phyloP scores from a whole-genome alignment of 2,329 filamentous ascomycete genomes.

The Drechslerella dactyloides region DNA sequence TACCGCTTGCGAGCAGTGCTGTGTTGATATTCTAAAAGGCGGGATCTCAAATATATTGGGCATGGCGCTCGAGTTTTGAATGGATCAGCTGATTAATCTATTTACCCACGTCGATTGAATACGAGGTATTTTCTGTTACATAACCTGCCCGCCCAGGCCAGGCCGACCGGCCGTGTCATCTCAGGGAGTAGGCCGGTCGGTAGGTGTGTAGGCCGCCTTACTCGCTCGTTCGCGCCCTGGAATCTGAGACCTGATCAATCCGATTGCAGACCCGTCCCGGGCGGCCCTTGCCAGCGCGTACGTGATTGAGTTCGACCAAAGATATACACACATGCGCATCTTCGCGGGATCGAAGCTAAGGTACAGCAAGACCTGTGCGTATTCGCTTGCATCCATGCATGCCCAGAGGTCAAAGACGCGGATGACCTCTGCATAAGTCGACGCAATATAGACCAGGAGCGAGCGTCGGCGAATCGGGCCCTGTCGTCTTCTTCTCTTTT shows the following conservation, averaged over 20 bases:
- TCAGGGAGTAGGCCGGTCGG: background rate
- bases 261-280: background rate
- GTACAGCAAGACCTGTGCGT: conserved; percentile 9
- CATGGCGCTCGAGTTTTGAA: background rate
- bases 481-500: background rate
- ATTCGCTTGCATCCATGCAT: conserved; percentile 3
- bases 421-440: conserved; percentile 41
- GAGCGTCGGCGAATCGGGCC: conserved; percentile 38
- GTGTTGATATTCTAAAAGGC: conserved; percentile 29
- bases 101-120: conserved; percentile 48
- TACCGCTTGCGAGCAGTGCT: background rate
- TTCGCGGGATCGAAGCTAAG: conserved; percentile 40
- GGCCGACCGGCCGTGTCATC: conserved; percentile 48
- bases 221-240: conserved; percentile 12
- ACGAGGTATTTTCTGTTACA: conserved; percentile 45
- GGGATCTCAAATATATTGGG: conserved; percentile 48
- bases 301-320: background rate
- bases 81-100: conserved; percentile 49
- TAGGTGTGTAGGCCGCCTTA: background rate
- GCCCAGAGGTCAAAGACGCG: background rate
- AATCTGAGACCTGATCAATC: conserved; percentile 4
- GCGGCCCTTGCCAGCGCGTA: background rate
- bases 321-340: conserved; percentile 2
- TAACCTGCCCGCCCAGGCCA: conserved; percentile 27
- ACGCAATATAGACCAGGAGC: conserved; percentile 29